Percentiles rank a stretch among this genome's conserved stretches.
phyloP scores from a whole-genome alignment of 495 filamentous ascomycete species.

The Viridothelium virens region DNA sequence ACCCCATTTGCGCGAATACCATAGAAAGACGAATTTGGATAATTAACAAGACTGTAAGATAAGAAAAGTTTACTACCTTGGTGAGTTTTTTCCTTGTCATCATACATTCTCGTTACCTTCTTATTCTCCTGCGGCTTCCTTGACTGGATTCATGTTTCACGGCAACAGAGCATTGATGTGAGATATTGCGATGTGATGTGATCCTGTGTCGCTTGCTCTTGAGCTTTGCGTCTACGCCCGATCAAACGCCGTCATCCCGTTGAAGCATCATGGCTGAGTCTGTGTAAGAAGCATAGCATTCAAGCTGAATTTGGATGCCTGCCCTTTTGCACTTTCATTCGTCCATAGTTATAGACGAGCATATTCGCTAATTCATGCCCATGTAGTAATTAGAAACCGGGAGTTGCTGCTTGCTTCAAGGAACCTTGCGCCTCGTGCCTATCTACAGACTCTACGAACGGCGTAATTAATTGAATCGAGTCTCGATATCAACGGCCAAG shows the following conservation, averaged over 20 bases:
- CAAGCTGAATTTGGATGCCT: neutral
- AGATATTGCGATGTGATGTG: neutral
- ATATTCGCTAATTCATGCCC: neutral
- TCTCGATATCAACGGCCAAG: neutral
- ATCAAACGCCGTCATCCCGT: neutral
- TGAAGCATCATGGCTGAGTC: neutral
- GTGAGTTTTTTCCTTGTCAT: neutral
- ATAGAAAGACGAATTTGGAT: constrained; percentile 5
- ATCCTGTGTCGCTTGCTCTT: neutral
- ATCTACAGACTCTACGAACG: neutral
- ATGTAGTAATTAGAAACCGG: neutral
- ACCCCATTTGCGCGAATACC: neutral
- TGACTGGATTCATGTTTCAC: neutral
- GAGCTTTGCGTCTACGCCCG: neutral
- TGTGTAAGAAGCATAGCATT: neutral
- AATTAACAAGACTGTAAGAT: constrained; percentile 8
- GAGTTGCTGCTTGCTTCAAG: neutral
- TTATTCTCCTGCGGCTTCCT: neutral
- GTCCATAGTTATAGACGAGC: neutral
- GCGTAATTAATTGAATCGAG: neutral
- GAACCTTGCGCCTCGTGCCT: neutral
- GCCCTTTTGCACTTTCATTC: neutral
- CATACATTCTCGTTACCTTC: neutral
- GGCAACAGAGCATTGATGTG: neutral
- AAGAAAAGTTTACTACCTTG: constrained; percentile 8